Base-by-base conservation (phyloP, 495 filamentous ascomycete species). In the Penicillium flavigenum region DNA sequence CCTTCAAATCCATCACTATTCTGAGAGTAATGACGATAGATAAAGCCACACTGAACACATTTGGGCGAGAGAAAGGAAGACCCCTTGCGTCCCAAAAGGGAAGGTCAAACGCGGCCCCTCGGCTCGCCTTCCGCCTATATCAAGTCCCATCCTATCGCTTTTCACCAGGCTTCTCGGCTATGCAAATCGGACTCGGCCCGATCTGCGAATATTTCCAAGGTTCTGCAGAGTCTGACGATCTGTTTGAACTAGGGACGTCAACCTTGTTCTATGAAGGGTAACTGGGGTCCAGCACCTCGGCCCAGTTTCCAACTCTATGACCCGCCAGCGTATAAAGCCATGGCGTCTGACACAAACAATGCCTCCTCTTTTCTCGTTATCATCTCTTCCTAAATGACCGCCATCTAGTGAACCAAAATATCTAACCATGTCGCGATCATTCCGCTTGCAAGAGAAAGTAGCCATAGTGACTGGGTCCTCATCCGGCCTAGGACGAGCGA, bases 391-490 rank as follows among this genome's bases (percentile, higher is more conserved):
- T 38, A 16, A 38, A 38, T n/a, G 7, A 38, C 36, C 16, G 2
- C 16, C 12, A 6, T 38, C 1, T 8, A 6, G 36, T n/a, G 16
- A 38, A 2, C 24, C 0, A 16, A 36, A 38, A 4, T 7, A 38
- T 38, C 14, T 16, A 32, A 57, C n/a, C 6, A 52, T 53, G 59
- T 9, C 43, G 1, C n/a, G 26, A 31, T 39, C 51, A 17, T 45
- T 50, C 9, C 72, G 73, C 24, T 59, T 77, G 1, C 48, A 53
- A 2, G 56, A 67, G 57, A 76, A 76, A 62, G 67, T 77, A 2
- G 75, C 74, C 44, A 75, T 82, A 17, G 68, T 83, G 19, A 82
- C 79, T 2, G 81, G 81, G 32, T 34, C 76, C 6, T 79, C 79
- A 2, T 76, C 76, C 0, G 79, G 79, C 5, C 55, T 82, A 0